Percentiles rank a stretch among this genome's conserved stretches.
phyloP scores from a whole-genome alignment of 257 asterid species.

The Solanum sitiens region DNA sequence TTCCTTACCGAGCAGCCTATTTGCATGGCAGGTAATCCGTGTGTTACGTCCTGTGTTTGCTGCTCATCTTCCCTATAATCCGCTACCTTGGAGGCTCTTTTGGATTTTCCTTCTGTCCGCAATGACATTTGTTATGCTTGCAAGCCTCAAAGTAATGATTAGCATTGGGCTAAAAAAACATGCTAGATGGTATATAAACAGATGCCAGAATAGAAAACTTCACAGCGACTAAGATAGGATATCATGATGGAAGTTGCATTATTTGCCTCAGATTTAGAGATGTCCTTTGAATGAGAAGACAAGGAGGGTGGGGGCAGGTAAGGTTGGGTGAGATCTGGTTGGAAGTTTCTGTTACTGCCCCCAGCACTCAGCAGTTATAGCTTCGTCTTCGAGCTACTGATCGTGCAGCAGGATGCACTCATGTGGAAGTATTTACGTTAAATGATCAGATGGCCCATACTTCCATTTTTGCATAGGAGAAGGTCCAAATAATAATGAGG shows the following conservation, averaged over 20 bases:
- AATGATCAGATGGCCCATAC: neutral
- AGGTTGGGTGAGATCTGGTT: neutral
- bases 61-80: slow-evolving; percentile 72
- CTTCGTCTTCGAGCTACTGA: neutral
- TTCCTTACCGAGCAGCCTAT: neutral
- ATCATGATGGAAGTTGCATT: neutral
- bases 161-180: slow-evolving; percentile 77
- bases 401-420: neutral
- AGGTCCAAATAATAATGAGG: neutral
- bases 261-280: neutral
- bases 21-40: slow-evolving; percentile 56
- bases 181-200: slow-evolving; percentile 75
- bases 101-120: slow-evolving; percentile 55
- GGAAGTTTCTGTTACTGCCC: neutral
- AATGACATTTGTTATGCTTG: slow-evolving; percentile 82
- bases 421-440: neutral
- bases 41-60: slow-evolving; percentile 80
- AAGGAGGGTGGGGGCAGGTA: neutral
- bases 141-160: slow-evolving; percentile 74
- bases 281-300: neutral
- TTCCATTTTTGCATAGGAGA: neutral
- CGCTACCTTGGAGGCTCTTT: slow-evolving; percentile 69
- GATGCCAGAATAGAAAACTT: slow-evolving; percentile 76
- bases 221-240: slow-evolving; percentile 49
- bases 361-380: neutral